Evolutionary conservation across 75 land plant species (phyloP).

Genomic region (Pinus taeda): DNA sequence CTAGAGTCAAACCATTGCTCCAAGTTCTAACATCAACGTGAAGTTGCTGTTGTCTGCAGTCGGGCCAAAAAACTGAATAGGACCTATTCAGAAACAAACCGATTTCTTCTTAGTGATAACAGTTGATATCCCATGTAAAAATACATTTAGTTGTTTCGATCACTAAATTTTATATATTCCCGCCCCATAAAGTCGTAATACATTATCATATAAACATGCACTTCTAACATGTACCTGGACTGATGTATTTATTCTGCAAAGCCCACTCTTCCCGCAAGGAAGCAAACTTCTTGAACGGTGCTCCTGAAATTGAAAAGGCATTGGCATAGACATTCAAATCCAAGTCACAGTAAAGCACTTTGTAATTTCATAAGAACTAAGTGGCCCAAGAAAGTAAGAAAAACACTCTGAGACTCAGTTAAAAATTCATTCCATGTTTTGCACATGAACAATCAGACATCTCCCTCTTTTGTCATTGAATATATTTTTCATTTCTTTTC

Average conservation of each 20-base stretch:
- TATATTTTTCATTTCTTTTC: no score
- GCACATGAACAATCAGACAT: no score
- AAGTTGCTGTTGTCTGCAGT: constrained; percentile 65
- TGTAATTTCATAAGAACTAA: not conserved
- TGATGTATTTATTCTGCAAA: constrained; percentile 71
- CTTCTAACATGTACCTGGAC: constrained; percentile 57
- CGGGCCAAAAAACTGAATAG: constrained; percentile 88
- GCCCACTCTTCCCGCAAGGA: constrained; percentile 92
- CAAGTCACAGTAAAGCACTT: not conserved
- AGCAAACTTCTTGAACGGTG: constrained; percentile 86
- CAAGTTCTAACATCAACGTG: constrained; percentile 85
- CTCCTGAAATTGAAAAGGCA: constrained; percentile 45
- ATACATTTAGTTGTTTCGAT: not conserved
- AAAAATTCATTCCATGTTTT: not conserved
- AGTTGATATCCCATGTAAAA: not conserved
- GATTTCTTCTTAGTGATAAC: not conserved
- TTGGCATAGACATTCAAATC: not conserved
- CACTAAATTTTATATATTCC: not conserved
- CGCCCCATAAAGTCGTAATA: not conserved
- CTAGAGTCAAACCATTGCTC: constrained; percentile 40
- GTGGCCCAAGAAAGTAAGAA: not conserved
- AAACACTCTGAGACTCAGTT: no score
- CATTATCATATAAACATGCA: not conserved
- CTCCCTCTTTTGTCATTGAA: no score
- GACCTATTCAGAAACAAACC: constrained; percentile 42